Evolutionary conservation across 192 early-diverging fungal genomes (phyloP).

Genomic region (Chytriomyces sp.): DNA sequence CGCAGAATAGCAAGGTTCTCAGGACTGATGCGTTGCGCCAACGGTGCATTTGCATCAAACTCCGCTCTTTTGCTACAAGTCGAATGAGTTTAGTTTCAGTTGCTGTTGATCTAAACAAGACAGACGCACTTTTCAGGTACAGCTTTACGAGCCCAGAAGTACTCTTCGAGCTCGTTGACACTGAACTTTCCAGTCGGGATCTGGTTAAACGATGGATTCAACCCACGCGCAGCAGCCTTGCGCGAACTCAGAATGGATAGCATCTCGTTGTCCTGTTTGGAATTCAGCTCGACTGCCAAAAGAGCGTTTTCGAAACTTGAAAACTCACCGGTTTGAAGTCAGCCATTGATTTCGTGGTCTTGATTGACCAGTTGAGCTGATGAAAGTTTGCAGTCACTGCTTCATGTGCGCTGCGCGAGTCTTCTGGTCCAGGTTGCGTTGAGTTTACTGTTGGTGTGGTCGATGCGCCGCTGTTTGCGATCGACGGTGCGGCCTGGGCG

Average conservation of each 20-base stretch:
- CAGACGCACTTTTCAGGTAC: not conserved
- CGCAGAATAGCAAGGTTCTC: not conserved
- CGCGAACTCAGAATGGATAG: conserved; percentile 14
- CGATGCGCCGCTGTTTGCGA: not conserved
- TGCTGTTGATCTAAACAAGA: not conserved
- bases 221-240: not conserved
- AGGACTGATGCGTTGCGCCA: not conserved
- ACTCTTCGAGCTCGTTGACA: not conserved
- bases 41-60: conserved; percentile 5
- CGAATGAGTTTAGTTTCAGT: not conserved
- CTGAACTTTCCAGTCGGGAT: not conserved
- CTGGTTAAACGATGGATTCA: not conserved
- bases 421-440: not conserved
- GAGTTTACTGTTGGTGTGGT: not conserved
- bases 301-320: not conserved
- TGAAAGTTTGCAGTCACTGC: conserved; percentile 13
- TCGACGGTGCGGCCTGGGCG: not conserved
- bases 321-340: conserved; percentile 3
- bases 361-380: conserved; percentile 9
- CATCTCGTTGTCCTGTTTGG: conserved; percentile 5
- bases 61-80: conserved; percentile 2
- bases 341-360: conserved; percentile 6
- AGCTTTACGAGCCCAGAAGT: conserved; percentile 6
- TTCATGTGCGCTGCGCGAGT: not conserved
- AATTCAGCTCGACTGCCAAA: not conserved